phyloP scores from a whole-genome alignment of 2,329 filamentous ascomycete genomes.

The Pseudogymnoascus sp. region DNA sequence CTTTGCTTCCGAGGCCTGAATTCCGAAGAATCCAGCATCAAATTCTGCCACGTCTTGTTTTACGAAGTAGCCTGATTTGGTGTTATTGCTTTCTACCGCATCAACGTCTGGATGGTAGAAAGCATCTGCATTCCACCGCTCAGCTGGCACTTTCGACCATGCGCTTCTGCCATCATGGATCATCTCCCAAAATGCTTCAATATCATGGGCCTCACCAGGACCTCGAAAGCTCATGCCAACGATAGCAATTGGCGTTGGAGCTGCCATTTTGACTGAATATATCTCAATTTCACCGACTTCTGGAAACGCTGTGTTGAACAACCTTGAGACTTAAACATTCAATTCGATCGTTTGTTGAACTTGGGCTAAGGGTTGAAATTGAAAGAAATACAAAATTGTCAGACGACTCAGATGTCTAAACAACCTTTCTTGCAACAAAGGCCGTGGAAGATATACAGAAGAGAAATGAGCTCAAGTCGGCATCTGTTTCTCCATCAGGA shows the following conservation, averaged over 20 bases:
- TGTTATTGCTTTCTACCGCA: not conserved
- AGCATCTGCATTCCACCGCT: slow-evolving; percentile 43
- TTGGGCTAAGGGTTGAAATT: not conserved
- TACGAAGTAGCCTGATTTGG: slow-evolving; percentile 13
- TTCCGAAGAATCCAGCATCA: slow-evolving; percentile 20
- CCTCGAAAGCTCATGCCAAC: slow-evolving; percentile 48
- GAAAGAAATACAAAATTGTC: not conserved
- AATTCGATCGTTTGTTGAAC: not conserved
- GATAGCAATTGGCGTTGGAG: slow-evolving; percentile 38
- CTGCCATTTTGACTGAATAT: not conserved
- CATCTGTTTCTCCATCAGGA: not conserved
- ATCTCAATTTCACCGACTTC: not conserved
- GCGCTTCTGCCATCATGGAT: slow-evolving; percentile 38
- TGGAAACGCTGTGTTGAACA: not conserved
- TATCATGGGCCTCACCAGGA: slow-evolving; percentile 40
- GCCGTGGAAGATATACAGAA: not conserved
- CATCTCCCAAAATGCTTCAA: slow-evolving; percentile 43
- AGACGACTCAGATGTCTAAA: not conserved
- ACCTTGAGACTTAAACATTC: not conserved
- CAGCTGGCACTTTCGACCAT: slow-evolving; percentile 42
- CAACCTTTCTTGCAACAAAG: not conserved
- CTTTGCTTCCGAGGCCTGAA: slow-evolving; percentile 21
- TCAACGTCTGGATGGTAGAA: slow-evolving; percentile 44
- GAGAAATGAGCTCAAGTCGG: not conserved
- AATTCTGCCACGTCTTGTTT: slow-evolving; percentile 16